Evolutionary conservation across 768 basidiomycete genomes (phyloP).

Genomic region (Phylloporus sp.): DNA sequence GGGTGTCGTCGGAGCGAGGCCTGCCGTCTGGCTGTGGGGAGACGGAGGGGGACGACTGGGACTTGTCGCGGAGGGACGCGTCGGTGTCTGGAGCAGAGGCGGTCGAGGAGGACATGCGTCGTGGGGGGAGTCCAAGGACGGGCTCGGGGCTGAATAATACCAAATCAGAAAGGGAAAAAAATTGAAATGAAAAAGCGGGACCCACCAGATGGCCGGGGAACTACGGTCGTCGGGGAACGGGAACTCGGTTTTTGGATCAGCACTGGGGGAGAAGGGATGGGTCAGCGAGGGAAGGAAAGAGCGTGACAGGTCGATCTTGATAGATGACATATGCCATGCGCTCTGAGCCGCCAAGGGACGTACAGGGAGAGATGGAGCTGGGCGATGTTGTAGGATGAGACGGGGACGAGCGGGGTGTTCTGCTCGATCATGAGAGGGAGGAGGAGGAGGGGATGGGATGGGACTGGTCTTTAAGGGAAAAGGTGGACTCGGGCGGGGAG

Average conservation of each 20-base stretch:
- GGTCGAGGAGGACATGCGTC: slow-evolving; percentile 78
- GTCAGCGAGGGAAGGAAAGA: slow-evolving; percentile 16
- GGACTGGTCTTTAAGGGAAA: slow-evolving; percentile 24
- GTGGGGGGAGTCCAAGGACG: slow-evolving; percentile 48
- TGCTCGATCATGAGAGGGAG: slow-evolving; percentile 54
- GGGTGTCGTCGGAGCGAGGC: slow-evolving; percentile 31
- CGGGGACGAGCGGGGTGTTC: slow-evolving; percentile 35
- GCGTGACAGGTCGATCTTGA: slow-evolving; percentile 26
- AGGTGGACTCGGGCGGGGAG: slow-evolving; percentile 4
- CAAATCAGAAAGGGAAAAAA: slow-evolving; percentile 6
- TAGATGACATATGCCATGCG: slow-evolving; percentile 28
- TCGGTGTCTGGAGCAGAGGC: slow-evolving; percentile 64
- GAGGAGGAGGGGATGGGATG: slow-evolving; percentile 3
- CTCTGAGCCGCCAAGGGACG: slow-evolving; percentile 26
- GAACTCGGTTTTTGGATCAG: slow-evolving; percentile 40
- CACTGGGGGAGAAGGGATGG: slow-evolving; percentile 18
- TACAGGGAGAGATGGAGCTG: slow-evolving; percentile 60
- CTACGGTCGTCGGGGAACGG: slow-evolving; percentile 40
- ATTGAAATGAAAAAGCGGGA: slow-evolving; percentile 18
- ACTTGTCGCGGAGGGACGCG: slow-evolving; percentile 56
- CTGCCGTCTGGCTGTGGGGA: slow-evolving; percentile 47
- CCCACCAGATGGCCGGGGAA: slow-evolving; percentile 46
- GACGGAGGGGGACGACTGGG: slow-evolving; percentile 47
- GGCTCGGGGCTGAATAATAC: slow-evolving; percentile 33
- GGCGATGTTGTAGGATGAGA: slow-evolving; percentile 57